A percentile compares a stretch with the other conserved stretches of the same genome.
Evolutionary conservation across 345 rosid genomes (phyloP).

Genomic region (Citrus unshiu): DNA sequence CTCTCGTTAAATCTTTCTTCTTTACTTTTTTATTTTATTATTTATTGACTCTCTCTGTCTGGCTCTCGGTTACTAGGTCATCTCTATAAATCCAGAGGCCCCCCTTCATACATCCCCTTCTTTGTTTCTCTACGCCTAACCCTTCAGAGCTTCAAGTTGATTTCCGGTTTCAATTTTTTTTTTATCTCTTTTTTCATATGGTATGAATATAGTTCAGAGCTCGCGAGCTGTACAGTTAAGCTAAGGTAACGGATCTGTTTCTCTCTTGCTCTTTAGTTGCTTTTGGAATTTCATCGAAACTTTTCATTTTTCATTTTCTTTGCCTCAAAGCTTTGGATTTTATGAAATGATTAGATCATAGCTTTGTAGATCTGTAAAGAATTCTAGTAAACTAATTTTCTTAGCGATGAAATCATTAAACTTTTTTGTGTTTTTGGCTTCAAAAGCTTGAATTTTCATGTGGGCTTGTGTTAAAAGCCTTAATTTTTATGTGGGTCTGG

Average conservation of each 20-base stretch:
- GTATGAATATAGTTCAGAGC: not conserved
- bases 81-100: slow-evolving; percentile 30
- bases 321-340: not conserved
- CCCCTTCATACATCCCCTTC: not conserved
- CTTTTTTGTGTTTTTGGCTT: not conserved
- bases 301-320: too few species aligned
- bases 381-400: not conserved
- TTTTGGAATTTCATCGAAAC: not conserved
- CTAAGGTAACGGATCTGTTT: slow-evolving; percentile 17
- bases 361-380: not conserved
- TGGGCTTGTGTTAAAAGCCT: not conserved
- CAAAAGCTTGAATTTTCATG: not conserved
- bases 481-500: not conserved
- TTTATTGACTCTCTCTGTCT: slow-evolving; percentile 7
- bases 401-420: not conserved
- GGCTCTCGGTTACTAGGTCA: not conserved
- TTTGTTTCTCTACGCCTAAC: not conserved
- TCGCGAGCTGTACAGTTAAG: slow-evolving; percentile 27
- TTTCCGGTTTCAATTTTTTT: not conserved
- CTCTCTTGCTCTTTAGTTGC: not conserved
- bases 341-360: not conserved
- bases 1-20: slow-evolving; percentile 15
- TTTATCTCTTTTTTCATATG: not conserved
- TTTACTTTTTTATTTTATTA: slow-evolving; percentile 15
- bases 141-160: not conserved